A percentile compares a stretch with the other conserved stretches of the same genome.
Conservation (phyloP, 805 yeast species). For the Lachancea lanzarotensis region DNA sequence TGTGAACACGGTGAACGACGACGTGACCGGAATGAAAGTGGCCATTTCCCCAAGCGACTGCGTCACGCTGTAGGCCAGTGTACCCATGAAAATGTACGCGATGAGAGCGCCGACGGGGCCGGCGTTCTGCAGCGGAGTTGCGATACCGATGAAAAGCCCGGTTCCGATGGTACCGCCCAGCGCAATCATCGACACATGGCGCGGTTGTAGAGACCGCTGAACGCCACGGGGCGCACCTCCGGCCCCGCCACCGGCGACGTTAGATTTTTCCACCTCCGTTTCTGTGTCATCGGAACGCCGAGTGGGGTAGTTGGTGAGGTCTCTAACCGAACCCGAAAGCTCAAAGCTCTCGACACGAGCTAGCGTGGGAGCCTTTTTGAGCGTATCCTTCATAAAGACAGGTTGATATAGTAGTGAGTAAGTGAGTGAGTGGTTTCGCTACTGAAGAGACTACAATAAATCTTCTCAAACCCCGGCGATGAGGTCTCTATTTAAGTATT, state of each 20-base stretch:
- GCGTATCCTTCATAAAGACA: background rate
- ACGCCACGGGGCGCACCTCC: background rate
- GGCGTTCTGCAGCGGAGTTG: slow-evolving; percentile 46
- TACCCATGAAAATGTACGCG: slow-evolving; percentile 59
- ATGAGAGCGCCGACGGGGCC: slow-evolving; percentile 68
- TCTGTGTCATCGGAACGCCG: background rate
- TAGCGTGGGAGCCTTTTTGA: background rate
- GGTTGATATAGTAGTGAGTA: too few relatives aligned
- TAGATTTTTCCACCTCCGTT: background rate
- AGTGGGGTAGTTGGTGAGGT: background rate
- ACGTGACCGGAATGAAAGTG: slow-evolving; percentile 61
- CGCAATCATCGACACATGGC: slow-evolving; percentile 72
- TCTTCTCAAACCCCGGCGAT: too few relatives aligned
- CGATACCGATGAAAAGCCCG: slow-evolving; percentile 64
- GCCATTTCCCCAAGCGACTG: slow-evolving; percentile 80
- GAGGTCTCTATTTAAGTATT: too few relatives aligned
- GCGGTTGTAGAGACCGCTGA: slow-evolving; percentile 50
- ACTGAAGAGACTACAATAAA: too few relatives aligned
- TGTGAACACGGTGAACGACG: slow-evolving; percentile 65
- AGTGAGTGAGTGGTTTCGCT: too few relatives aligned
- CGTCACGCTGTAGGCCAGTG: slow-evolving; percentile 58
- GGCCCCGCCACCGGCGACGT: too few relatives aligned
- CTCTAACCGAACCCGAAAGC: background rate
- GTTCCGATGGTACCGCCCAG: slow-evolving; percentile 79
- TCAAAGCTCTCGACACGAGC: background rate